phyloP scores from a whole-genome alignment of 768 basidiomycete species.

The Tylopilus felleus region DNA sequence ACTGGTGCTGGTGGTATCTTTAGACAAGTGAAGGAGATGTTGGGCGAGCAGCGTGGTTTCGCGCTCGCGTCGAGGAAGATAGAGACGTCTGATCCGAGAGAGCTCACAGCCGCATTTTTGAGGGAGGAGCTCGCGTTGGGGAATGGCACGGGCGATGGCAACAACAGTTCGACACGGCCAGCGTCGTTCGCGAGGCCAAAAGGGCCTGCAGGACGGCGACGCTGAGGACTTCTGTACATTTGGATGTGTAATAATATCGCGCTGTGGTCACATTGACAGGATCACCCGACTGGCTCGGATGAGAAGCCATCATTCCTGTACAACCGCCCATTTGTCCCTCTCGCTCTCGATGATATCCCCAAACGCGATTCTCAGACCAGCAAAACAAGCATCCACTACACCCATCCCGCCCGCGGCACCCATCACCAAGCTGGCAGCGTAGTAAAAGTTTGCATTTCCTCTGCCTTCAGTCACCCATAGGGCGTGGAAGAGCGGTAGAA shows the following conservation, averaged over 20 bases:
- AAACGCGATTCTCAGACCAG: slow-evolving; percentile 74
- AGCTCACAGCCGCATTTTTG: slow-evolving; percentile 65
- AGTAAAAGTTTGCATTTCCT: slow-evolving; percentile 98
- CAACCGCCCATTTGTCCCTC: slow-evolving; percentile 27
- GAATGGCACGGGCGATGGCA: slow-evolving; percentile 1
- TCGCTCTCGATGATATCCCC: slow-evolving; percentile 47
- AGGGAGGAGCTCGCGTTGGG: slow-evolving; percentile 50
- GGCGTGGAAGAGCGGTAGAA: slow-evolving; percentile 88
- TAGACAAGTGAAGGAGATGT: slow-evolving; percentile 50
- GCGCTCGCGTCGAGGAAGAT: slow-evolving; percentile 57
- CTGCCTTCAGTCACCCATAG: slow-evolving; percentile 90
- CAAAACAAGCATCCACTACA: slow-evolving; percentile 76
- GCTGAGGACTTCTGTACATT: slow-evolving; percentile 17
- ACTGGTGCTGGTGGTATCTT: slow-evolving; percentile 59
- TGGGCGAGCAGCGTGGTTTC: slow-evolving; percentile 41
- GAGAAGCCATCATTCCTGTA: slow-evolving; percentile 27
- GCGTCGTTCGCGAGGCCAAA: slow-evolving; percentile 65
- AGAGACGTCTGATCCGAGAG: slow-evolving; percentile 78
- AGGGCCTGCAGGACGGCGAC: slow-evolving; percentile 62
- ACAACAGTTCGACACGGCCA: slow-evolving; percentile 14
- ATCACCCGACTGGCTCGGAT: background rate
- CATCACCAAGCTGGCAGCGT: slow-evolving; percentile 92
- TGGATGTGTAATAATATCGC: background rate
- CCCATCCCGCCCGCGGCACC: slow-evolving; percentile 85
- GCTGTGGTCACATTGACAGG: background rate